Evolutionary conservation across 345 rosid species (phyloP), one percentile per base, ranked within the genome.

Genomic region (Camelina hispida): DNA sequence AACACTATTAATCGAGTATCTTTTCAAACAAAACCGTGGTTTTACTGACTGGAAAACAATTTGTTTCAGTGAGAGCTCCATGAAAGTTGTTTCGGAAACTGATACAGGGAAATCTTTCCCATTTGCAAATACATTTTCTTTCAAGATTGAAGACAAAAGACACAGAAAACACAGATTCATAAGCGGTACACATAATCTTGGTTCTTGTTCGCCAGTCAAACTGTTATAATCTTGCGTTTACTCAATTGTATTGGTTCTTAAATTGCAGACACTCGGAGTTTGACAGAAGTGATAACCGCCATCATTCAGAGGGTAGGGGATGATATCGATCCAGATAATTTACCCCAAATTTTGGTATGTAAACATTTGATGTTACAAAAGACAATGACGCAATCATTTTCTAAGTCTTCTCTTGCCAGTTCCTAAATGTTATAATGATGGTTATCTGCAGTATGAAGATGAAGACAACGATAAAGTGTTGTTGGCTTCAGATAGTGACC

Each of bases 381-480:
- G 63, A 67, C 9, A 38, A 43, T 16, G 44, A 71, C 56, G n/a
- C 44, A 44, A n/a, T 25, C 13, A 14, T 43, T 23, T 14, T 2
- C 56, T 2, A 25, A 3, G 43, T 23, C 65, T 15, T 57, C 8
- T 20, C 18, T 46, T 9, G 7, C 15, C 56, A 37, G 13, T 22
- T 34, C 44, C 16, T 25, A 48, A 55, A 8, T 74, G 38, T 79
- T 82, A 59, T 58, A 66, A 56, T 35, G 60, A 76, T 66, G 50
- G 55, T 61, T 54, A 37, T 74, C 16, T 76, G 53, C 71, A 96
- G 99, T 96, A 96, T 73, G 99, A 96, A 83, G 99, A 96, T 51
- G 99, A 91, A 72, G 99, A 96, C 79, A 89, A 70, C 17, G 99
- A 96, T 81, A 91, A 91, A 86, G 97, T 91, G 71, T 86, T 93